Conservation (phyloP, 768 basidiomycete genomes). For the Albatrellus ellisii region DNA sequence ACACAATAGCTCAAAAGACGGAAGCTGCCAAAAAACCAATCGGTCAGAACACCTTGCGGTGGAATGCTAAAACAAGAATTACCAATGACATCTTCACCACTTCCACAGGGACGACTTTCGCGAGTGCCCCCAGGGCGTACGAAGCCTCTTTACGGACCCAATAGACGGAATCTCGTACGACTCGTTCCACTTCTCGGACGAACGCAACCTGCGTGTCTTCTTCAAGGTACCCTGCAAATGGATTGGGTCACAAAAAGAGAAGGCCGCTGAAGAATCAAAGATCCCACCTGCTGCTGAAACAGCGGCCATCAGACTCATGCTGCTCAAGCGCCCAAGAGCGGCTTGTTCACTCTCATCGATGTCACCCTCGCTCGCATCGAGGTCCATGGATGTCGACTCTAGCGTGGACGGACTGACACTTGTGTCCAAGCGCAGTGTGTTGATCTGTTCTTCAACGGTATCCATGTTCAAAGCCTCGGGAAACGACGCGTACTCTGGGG, state of each 20-base stretch:
- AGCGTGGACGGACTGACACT: not conserved
- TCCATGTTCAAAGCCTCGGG: too few species aligned
- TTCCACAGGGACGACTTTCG: slow-evolving; percentile 75
- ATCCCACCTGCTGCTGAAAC: slow-evolving; percentile 52
- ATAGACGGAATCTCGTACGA: slow-evolving; percentile 49
- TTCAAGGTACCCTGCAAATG: slow-evolving; percentile 34
- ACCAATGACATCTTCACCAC: slow-evolving; percentile 53
- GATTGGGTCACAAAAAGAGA: not conserved
- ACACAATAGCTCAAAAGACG: slow-evolving; percentile 60
- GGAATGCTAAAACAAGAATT: slow-evolving; percentile 15
- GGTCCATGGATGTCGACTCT: slow-evolving; percentile 2
- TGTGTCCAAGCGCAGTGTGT: too few species aligned
- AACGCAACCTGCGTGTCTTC: slow-evolving; percentile 48
- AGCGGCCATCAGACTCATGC: slow-evolving; percentile 89
- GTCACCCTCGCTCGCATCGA: slow-evolving; percentile 5
- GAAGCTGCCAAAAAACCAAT: slow-evolving; percentile 52
- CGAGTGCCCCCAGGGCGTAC: slow-evolving; percentile 78
- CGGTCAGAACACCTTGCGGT: not conserved
- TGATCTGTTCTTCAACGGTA: too few species aligned
- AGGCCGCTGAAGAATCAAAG: slow-evolving; percentile 6
- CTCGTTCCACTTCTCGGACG: slow-evolving; percentile 61
- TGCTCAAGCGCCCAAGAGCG: slow-evolving; percentile 73
- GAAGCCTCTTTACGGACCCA: slow-evolving; percentile 82
- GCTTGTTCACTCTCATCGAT: slow-evolving; percentile 48
- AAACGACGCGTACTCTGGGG: too few species aligned